A percentile compares a stretch with the other conserved stretches of the same genome.
These are phyloP conservation scores for Suhomyces kilbournensis DNA, from an alignment of 805 yeast species.

Conservation along the genomic window DNA sequence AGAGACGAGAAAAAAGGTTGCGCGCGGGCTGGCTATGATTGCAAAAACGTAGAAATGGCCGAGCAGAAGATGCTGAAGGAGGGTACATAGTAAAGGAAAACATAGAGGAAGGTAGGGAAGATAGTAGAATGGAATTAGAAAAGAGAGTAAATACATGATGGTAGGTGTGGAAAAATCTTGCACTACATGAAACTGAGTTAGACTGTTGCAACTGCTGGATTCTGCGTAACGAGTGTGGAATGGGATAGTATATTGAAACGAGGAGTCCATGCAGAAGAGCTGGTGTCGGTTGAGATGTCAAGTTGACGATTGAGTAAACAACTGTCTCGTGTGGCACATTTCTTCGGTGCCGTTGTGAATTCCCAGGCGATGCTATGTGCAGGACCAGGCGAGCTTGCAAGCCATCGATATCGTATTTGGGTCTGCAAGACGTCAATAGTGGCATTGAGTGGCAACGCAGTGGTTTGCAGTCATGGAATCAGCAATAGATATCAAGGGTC, in stretches of 20 bases:
- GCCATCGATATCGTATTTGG: background rate
- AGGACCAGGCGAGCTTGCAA: background rate
- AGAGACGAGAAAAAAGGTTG: background rate
- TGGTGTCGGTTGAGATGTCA: background rate
- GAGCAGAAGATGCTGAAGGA: background rate
- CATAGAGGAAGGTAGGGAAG: background rate
- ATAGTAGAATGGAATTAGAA: too few relatives aligned
- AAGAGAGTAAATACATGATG: too few relatives aligned
- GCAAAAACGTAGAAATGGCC: background rate
- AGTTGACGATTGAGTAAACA: background rate
- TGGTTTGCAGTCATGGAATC: background rate
- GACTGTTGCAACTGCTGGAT: background rate
- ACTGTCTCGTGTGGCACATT: background rate
- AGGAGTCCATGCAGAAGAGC: background rate
- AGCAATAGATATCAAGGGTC: conserved; percentile 24
- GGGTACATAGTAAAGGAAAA: background rate
- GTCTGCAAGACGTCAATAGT: background rate
- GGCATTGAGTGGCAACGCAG: background rate
- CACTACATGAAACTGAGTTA: background rate
- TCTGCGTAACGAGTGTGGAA: background rate
- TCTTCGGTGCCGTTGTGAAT: background rate
- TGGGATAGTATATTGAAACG: background rate
- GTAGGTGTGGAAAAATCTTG: background rate
- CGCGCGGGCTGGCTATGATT: background rate
- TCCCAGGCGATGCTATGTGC: background rate